Evolutionary conservation across 495 filamentous ascomycete species (phyloP).

Genomic region (Massariosphaeria phaeospora): DNA sequence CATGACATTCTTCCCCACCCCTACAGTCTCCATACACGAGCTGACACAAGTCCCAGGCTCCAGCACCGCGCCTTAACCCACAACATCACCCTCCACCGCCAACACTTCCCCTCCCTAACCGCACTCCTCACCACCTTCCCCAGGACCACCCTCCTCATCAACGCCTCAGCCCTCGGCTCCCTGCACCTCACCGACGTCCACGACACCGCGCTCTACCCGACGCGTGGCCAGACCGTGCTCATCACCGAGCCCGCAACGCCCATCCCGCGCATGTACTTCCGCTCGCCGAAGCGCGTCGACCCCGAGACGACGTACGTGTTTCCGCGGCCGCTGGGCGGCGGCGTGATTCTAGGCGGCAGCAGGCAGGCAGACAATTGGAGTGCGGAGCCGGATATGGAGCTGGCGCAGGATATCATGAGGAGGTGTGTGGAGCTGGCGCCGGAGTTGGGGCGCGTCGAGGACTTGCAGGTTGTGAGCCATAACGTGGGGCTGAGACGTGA

Average conservation of each 20-base stretch:
- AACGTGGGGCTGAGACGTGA: conserved; percentile 28
- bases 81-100: conserved; percentile 12
- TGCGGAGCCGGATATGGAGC: conserved; percentile 25
- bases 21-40: background rate
- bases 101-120: conserved; percentile 10
- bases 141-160: conserved; percentile 18
- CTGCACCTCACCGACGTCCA: conserved; percentile 21
- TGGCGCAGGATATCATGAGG: conserved; percentile 28
- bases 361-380: conserved; percentile 27
- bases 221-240: conserved; percentile 44
- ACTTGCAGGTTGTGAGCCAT: conserved; percentile 28
- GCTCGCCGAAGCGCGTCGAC: conserved; percentile 33
- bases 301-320: conserved; percentile 36
- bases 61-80: conserved; percentile 18
- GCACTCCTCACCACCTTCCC: conserved; percentile 20
- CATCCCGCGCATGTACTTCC: conserved; percentile 36
- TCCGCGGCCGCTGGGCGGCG: conserved; percentile 26
- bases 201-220: conserved; percentile 34
- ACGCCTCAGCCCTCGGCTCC: conserved; percentile 26
- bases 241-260: conserved; percentile 36
- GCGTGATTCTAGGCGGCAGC: conserved; percentile 29
- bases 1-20: background rate
- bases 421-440: conserved; percentile 24
- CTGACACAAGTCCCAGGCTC: conserved; percentile 15
- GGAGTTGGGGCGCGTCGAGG: conserved; percentile 25